These are phyloP conservation scores for Cichorium intybus DNA, from an alignment of 140 eudicot species.

Conservation along the genomic window DNA sequence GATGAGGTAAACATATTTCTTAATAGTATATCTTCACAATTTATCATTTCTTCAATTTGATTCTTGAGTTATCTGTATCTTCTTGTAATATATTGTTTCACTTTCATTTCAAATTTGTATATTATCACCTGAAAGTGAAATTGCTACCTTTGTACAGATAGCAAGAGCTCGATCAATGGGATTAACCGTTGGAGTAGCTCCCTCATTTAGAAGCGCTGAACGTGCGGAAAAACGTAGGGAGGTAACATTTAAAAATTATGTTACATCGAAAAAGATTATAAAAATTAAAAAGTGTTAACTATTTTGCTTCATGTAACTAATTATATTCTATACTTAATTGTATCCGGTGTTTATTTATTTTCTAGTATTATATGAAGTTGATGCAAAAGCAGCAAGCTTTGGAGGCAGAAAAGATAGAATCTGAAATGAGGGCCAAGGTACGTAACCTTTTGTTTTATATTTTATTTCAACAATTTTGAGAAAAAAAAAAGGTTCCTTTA, in stretches of 20 bases:
- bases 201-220: conserved; percentile 49
- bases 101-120: background rate
- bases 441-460: background rate
- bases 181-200: conserved; percentile 75
- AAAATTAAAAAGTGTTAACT: background rate
- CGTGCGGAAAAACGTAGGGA: conserved; percentile 79
- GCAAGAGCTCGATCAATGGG: conserved; percentile 27
- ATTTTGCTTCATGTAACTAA: background rate
- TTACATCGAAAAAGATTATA: background rate
- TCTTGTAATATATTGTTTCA: conserved; percentile 17
- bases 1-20: conserved; percentile 12
- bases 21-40: background rate
- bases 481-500: background rate
- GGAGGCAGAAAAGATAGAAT: conserved; percentile 76
- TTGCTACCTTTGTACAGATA: conserved; percentile 32
- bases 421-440: conserved; percentile 73
- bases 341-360: background rate
- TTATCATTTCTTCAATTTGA: background rate
- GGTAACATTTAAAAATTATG: conserved; percentile 34
- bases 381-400: conserved; percentile 71
- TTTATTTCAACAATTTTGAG: background rate
- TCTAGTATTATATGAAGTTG: conserved; percentile 60
- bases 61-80: conserved; percentile 34
- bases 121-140: too few relatives aligned
- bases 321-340: conserved; percentile 3